A percentile compares a stretch with the other conserved stretches of the same genome.
These are phyloP conservation scores for Ogataea naganishii DNA, from an alignment of 805 yeast genomes.

Conservation along the genomic window DNA sequence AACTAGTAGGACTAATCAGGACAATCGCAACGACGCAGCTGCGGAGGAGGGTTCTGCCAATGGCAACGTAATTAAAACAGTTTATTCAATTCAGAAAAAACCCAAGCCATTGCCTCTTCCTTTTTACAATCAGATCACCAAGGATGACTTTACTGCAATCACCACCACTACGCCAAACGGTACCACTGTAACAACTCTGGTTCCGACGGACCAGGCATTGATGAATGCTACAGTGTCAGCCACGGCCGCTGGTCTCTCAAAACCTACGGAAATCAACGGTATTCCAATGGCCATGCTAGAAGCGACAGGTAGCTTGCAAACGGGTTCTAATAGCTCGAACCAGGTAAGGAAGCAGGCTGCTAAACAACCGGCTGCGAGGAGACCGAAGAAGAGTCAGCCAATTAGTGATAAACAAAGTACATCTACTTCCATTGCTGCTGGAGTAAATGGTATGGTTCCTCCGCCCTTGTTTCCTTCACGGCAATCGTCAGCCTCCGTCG, in stretches of 20 bases:
- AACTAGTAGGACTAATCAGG: background rate
- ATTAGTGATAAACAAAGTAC: no score
- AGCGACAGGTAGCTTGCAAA: conserved; percentile 66
- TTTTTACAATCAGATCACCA: conserved; percentile 81
- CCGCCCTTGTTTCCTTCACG: conserved; percentile 19
- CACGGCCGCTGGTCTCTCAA: conserved; percentile 47
- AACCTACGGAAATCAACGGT: conserved; percentile 30
- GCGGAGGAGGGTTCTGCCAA: conserved; percentile 7
- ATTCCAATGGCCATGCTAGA: conserved; percentile 48
- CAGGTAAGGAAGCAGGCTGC: background rate
- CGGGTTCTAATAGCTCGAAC: conserved; percentile 1
- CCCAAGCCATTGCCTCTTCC: conserved; percentile 61
- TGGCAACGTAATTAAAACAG: conserved; percentile 21
- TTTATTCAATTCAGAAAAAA: no score
- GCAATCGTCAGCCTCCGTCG: no score
- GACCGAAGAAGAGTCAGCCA: no score
- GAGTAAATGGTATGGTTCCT: conserved; percentile 16
- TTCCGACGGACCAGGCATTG: conserved; percentile 78
- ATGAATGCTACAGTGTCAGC: conserved; percentile 49
- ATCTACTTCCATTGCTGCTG: conserved; percentile 17
- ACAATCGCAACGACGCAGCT: background rate
- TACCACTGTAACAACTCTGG: conserved; percentile 80
- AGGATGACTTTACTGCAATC: conserved; percentile 79
- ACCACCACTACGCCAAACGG: conserved; percentile 89
- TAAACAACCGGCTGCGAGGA: conserved; percentile 4